Percentiles rank a stretch among this genome's conserved stretches.
Evolutionary conservation across 1,284 basidiomycete genomes (phyloP).

Genomic region (Sanghuangporus weigelae): DNA sequence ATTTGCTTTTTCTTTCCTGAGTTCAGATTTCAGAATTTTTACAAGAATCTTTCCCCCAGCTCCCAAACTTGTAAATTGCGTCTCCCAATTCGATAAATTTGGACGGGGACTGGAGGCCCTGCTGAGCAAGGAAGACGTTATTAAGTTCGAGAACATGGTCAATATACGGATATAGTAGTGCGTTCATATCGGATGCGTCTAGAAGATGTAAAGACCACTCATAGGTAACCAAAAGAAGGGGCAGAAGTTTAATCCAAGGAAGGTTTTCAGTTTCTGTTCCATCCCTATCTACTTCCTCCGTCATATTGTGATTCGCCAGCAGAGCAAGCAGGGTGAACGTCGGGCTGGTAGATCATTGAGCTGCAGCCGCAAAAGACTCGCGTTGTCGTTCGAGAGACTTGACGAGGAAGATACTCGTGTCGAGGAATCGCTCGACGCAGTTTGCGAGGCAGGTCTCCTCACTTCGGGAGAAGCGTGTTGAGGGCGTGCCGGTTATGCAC

Average conservation of each 20-base stretch:
- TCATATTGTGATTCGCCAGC: not conserved
- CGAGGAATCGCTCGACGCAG: conserved; percentile 93
- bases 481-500: conserved; percentile 81
- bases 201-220: not conserved
- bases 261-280: not conserved
- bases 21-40: no score
- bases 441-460: conserved; percentile 86
- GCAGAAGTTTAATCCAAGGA: not conserved
- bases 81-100: no score
- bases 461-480: conserved; percentile 77
- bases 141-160: not conserved
- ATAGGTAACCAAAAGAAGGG: not conserved
- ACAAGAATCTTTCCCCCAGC: no score
- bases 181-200: not conserved
- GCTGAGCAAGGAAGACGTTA: no score
- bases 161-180: not conserved
- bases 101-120: no score
- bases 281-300: not conserved
- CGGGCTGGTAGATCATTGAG: conserved; percentile 11
- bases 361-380: conserved; percentile 25
- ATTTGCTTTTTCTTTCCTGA: no score
- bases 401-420: conserved; percentile 86
- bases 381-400: conserved; percentile 69
- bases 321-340: not conserved
- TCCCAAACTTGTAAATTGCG: no score